Percentiles rank a stretch among this genome's conserved stretches.
These are phyloP conservation scores for Neurospora africana DNA, from an alignment of 495 filamentous ascomycete species.

Conservation along the genomic window DNA sequence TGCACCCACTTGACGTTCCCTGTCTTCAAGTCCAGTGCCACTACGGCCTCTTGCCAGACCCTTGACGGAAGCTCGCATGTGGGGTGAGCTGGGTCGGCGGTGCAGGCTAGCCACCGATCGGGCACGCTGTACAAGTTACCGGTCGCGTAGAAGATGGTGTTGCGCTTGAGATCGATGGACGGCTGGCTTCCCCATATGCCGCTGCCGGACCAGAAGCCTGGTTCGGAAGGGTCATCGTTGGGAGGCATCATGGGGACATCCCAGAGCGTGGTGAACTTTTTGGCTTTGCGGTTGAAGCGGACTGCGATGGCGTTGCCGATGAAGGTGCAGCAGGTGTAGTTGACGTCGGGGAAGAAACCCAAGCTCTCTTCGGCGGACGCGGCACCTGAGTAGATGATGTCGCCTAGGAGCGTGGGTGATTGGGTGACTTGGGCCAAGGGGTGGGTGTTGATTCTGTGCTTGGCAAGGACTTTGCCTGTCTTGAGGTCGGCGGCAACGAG, in stretches of 20 bases:
- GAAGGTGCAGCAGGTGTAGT: conserved; percentile 29
- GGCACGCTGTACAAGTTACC: conserved; percentile 26
- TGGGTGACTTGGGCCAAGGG: conserved; percentile 22
- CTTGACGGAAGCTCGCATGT: conserved; percentile 1
- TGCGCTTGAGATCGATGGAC: conserved; percentile 21
- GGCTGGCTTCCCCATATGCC: conserved; percentile 32
- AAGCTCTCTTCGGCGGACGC: conserved; percentile 22
- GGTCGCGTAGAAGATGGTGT: conserved; percentile 31
- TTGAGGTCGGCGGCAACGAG: conserved; percentile 21
- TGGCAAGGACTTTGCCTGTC: conserved; percentile 16
- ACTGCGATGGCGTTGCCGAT: conserved; percentile 23
- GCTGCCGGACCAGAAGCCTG: conserved; percentile 23
- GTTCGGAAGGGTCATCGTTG: not conserved
- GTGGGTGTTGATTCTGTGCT: conserved; percentile 20
- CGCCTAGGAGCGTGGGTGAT: conserved; percentile 20
- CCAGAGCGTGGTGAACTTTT: conserved; percentile 20
- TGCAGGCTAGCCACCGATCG: conserved; percentile 11
- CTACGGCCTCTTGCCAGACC: conserved; percentile 22
- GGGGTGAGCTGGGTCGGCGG: conserved; percentile 8
- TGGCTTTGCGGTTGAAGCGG: conserved; percentile 8
- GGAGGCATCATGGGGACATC: conserved; percentile 19
- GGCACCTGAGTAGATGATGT: conserved; percentile 21
- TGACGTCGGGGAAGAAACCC: conserved; percentile 1
- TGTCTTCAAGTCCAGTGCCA: conserved; percentile 20
- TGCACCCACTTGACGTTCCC: conserved; percentile 25